Conservation (phyloP, 768 basidiomycete species). For the Pisolithus sp. region DNA sequence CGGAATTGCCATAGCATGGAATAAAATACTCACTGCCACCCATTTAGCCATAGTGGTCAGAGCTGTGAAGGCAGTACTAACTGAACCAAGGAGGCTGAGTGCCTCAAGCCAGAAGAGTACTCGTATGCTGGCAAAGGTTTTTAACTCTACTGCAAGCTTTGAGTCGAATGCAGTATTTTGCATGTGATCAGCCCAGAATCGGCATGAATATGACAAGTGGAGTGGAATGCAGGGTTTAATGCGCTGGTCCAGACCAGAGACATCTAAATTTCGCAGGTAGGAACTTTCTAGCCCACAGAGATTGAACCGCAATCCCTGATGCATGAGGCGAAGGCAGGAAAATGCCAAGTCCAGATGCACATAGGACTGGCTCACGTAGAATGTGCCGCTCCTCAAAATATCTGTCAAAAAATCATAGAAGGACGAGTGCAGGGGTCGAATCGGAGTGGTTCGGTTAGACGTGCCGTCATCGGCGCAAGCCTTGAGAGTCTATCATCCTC, state of each 20-base stretch:
- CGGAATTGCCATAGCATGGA: no score
- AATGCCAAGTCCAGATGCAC: slow-evolving; percentile 14
- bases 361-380: slow-evolving; percentile 5
- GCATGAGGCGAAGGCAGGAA: slow-evolving; percentile 23
- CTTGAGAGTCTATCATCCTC: no score
- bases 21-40: neutral
- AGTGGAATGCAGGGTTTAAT: neutral
- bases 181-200: slow-evolving; percentile 9
- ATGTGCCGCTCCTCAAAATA: slow-evolving; percentile 8
- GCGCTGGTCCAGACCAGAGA: slow-evolving; percentile 1
- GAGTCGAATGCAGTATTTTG: neutral
- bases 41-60: neutral
- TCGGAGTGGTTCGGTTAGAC: no score
- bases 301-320: slow-evolving; percentile 27
- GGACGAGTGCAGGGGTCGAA: slow-evolving; percentile 22
- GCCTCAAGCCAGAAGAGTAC: slow-evolving; percentile 8
- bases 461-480: no score
- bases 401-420: slow-evolving; percentile 22
- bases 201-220: slow-evolving; percentile 7
- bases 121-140: neutral
- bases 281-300: slow-evolving; percentile 29
- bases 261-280: slow-evolving; percentile 21
- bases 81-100: neutral
- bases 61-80: neutral
- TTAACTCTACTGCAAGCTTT: neutral